phyloP scores from a whole-genome alignment of 257 asterid species.

The Thymus quinquecostatus region DNA sequence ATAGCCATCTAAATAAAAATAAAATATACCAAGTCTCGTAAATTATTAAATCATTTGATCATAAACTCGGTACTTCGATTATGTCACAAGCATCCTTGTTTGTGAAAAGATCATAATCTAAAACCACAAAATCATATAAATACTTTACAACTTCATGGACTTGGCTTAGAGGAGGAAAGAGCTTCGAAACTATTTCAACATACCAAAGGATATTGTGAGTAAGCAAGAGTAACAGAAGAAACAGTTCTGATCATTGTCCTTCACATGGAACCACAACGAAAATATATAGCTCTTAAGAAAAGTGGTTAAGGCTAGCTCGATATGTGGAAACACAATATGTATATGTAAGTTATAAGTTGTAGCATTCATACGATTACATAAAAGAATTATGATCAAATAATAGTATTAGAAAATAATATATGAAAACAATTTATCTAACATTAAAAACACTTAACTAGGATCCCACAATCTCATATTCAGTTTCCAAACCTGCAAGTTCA shows the following conservation, averaged over 20 bases:
- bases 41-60: constrained; percentile 3
- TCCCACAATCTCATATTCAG: too few relatives aligned
- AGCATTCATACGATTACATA: too few relatives aligned
- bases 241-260: not conserved
- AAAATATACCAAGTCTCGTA: constrained; percentile 9
- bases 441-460: too few relatives aligned
- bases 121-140: not conserved
- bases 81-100: not conserved
- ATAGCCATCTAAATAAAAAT: too few relatives aligned
- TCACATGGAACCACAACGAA: not conserved
- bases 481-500: too few relatives aligned
- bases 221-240: not conserved
- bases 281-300: too few relatives aligned
- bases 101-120: not conserved
- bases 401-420: too few relatives aligned
- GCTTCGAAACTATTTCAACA: not conserved
- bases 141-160: not conserved
- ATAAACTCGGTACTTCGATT: not conserved
- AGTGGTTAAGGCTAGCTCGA: too few relatives aligned
- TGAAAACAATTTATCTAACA: too few relatives aligned
- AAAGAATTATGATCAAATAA: too few relatives aligned
- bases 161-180: not conserved
- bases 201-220: not conserved
- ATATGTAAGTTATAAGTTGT: too few relatives aligned
- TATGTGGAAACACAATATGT: too few relatives aligned